phyloP scores from a whole-genome alignment of 192 early-diverging fungal species.

The Entomortierella lignicola region DNA sequence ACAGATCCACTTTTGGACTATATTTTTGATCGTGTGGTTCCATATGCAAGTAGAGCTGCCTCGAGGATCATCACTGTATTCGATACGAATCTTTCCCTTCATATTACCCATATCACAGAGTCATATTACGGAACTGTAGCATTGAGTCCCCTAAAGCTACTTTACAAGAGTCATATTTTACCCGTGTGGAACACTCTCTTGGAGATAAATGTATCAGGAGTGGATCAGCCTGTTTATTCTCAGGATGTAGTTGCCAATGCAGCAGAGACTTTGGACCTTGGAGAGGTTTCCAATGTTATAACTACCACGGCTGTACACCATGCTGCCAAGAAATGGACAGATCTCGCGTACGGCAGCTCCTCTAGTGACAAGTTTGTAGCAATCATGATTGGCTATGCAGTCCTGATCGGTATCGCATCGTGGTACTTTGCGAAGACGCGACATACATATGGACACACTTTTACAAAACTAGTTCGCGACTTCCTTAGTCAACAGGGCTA shows the following conservation, averaged over 20 bases:
- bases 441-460: constrained; percentile 60
- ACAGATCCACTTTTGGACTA: constrained; percentile 40
- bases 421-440: constrained; percentile 60
- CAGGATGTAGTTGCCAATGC: neutral
- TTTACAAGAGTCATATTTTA: constrained; percentile 13
- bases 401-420: constrained; percentile 59
- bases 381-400: constrained; percentile 70
- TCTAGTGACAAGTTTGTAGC: constrained; percentile 69
- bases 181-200: constrained; percentile 19
- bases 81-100: neutral
- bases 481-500: constrained; percentile 65
- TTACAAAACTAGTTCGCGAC: constrained; percentile 54
- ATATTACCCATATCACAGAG: neutral
- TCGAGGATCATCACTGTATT: constrained; percentile 1
- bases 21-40: constrained; percentile 27
- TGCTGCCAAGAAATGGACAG: constrained; percentile 56
- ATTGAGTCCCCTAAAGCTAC: neutral
- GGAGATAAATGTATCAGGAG: neutral
- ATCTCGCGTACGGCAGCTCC: constrained; percentile 59
- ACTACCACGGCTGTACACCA: constrained; percentile 5
- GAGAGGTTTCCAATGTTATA: neutral
- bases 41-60: neutral
- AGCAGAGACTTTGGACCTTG: neutral
- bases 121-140: constrained; percentile 9
- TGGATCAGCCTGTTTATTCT: neutral